Evolutionary conservation across 331 rosid species (phyloP).

Genomic region (Phaseolus coccineus): DNA sequence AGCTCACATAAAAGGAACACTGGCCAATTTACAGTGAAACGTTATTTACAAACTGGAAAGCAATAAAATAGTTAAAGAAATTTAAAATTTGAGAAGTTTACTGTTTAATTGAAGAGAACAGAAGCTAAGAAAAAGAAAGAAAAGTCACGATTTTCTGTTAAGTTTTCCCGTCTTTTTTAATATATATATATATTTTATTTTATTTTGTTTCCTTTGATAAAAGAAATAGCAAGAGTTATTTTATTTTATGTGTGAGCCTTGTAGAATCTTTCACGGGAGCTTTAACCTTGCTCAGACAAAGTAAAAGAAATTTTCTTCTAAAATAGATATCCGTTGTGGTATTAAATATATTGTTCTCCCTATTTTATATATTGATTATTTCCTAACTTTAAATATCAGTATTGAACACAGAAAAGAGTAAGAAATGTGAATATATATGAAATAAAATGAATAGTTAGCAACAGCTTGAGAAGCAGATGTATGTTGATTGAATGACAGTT

Average conservation of each 20-base stretch:
- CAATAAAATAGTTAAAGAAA: neutral
- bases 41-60: neutral
- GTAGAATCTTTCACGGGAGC: neutral
- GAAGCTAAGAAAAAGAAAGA: neutral
- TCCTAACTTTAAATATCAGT: neutral
- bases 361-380: too few species aligned
- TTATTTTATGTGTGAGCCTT: neutral
- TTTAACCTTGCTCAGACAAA: neutral
- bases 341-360: neutral
- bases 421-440: neutral
- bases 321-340: neutral
- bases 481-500: slow-evolving; percentile 33
- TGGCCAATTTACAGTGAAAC: too few species aligned
- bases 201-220: neutral
- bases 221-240: neutral
- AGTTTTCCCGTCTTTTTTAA: neutral
- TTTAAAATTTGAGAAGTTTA: neutral
- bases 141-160: neutral
- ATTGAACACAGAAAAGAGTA: neutral
- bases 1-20: neutral
- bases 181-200: too few species aligned
- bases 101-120: neutral
- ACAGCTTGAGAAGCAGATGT: neutral
- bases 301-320: neutral
- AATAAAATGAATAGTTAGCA: neutral